Conservation (phyloP, 306 rosid species). For the Trifolium fragiferum region DNA sequence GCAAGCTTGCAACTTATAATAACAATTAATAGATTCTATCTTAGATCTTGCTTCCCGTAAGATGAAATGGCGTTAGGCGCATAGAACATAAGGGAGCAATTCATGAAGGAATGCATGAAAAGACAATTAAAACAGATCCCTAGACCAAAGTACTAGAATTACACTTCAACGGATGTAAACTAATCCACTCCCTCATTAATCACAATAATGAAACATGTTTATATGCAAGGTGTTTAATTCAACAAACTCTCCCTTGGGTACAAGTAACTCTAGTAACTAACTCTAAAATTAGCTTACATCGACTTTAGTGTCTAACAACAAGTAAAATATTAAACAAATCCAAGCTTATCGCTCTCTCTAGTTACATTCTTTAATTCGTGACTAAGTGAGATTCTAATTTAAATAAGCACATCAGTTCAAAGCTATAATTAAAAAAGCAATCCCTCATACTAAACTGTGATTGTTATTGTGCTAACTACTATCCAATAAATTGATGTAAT, state of each 20-base stretch:
- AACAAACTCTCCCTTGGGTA: not conserved
- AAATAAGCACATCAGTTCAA: conserved; percentile 19
- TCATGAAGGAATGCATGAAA: conserved; percentile 8
- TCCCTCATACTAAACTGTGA: not conserved
- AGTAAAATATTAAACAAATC: conserved; percentile 17
- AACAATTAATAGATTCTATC: conserved; percentile 20
- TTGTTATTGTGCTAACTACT: conserved; percentile 4
- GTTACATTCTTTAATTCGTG: not conserved
- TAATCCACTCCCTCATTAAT: not conserved
- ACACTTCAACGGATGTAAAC: not conserved
- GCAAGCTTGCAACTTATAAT: conserved; percentile 15
- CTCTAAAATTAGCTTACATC: not conserved
- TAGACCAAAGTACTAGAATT: not conserved
- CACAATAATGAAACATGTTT: not conserved
- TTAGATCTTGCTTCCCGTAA: not conserved
- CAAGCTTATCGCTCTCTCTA: conserved; percentile 18
- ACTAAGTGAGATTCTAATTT: conserved; percentile 25
- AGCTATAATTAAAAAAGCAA: conserved; percentile 1
- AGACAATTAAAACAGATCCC: conserved; percentile 4
- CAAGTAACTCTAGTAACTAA: not conserved
- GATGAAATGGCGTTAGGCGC: conserved; percentile 14
- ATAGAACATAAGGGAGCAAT: conserved; percentile 7
- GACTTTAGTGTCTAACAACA: not conserved
- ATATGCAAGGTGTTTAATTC: not conserved
- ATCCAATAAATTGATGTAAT: conserved; percentile 13